Evolutionary conservation across 2,329 filamentous ascomycete species (phyloP), one percentile per base, ranked within the genome.

Genomic region (Coniochaeta pulveracea): DNA sequence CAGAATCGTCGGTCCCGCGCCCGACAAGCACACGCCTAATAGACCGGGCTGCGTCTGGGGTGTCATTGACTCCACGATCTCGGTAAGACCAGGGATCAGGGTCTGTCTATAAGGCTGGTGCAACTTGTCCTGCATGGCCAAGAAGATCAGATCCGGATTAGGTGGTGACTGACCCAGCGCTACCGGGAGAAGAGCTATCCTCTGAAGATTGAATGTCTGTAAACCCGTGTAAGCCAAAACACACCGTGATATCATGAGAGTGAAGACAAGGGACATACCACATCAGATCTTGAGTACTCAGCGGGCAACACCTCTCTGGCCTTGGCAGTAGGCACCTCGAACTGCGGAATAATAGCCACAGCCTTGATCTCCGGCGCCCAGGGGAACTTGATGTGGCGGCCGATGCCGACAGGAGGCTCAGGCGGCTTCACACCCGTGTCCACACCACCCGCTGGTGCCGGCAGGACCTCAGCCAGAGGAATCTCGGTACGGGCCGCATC

Each of bases 121-220:
- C 40, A 98, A 76, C 60, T 88, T 93, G 64, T 98, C 91, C 61
- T 96, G 91, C 91, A 98, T 98, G 29, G 88, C 89, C 30, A 93
- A 77, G 63, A 93, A 93, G 55, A 98, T 98, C 57, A 93, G 80
- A 47, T 93, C 80, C 15, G 91, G 80, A 51, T 95, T 82, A 2
- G 88, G 89, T 8, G 91, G 89, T 6, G 83, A 89, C 54, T 85
- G 80, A 42, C 88, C 86, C 28, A 98, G 70, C 1, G 88, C 88
- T 9, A 86, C 85, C 19, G 89, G 88, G 10, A 98, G 72, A 32
- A 98, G 71, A 3, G 89, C 88, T 55, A 94, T 85, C 43, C 91
- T 75, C 61, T 96, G 91, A 47, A 96, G 69, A 61, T 98, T 98
- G 68, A 94, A 96, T 19, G 72, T 76, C 73, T 77, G 11, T n/a